phyloP scores from a whole-genome alignment of 148 eudicot genomes.

The Rhododendron ferrugineum region DNA sequence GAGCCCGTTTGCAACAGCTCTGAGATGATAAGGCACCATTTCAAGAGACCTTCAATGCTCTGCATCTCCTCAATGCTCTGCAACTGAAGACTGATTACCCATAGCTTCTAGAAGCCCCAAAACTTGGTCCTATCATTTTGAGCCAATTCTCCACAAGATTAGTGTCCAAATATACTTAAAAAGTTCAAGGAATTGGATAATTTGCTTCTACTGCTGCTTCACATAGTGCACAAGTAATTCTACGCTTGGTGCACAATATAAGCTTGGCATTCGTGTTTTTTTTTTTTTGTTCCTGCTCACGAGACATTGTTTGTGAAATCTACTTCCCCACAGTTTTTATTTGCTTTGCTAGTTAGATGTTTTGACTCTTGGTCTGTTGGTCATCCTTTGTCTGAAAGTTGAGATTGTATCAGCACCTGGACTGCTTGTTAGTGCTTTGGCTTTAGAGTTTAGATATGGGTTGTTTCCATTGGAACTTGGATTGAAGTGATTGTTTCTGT shows the following conservation, averaged over 20 bases:
- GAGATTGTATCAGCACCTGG: background rate
- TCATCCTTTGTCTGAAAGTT: background rate
- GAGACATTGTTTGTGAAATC: too few species aligned
- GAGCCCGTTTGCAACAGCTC: too few species aligned
- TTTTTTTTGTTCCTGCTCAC: background rate
- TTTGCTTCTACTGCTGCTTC: background rate
- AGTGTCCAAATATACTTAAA: background rate
- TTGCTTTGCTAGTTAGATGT: background rate
- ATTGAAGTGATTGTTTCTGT: background rate
- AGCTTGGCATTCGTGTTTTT: background rate
- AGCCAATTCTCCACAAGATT: too few species aligned
- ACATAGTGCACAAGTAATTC: background rate
- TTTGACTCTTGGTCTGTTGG: background rate
- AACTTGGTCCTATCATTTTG: too few species aligned
- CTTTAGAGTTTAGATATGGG: background rate
- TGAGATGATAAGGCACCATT: too few species aligned
- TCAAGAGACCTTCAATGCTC: too few species aligned
- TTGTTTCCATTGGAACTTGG: background rate
- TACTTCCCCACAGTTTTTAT: background rate
- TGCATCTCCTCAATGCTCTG: too few species aligned
- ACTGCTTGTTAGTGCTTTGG: background rate
- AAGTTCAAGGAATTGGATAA: background rate
- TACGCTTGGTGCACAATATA: background rate
- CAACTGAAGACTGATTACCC: too few species aligned
- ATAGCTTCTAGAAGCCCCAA: too few species aligned